Conservation (phyloP, 1,284 basidiomycete species). For the Leccinum huronense region DNA sequence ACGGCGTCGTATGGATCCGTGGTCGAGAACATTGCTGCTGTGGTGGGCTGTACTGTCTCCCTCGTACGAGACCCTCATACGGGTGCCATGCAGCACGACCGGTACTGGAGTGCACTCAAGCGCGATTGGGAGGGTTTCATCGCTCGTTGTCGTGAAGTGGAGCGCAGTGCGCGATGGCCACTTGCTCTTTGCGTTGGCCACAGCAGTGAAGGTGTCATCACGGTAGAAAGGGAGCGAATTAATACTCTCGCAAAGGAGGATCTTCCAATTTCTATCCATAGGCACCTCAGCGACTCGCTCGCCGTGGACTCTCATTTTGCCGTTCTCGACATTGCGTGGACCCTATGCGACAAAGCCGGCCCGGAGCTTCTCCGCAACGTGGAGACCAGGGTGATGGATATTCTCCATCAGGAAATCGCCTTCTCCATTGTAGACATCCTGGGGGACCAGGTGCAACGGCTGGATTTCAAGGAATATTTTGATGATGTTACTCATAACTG, state of each 20-base stretch:
- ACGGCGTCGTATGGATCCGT: conserved; percentile 61
- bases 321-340: conserved; percentile 60
- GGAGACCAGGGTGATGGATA: conserved; percentile 58
- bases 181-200: conserved; percentile 60
- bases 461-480: conserved; percentile 51
- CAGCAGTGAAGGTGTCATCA: conserved; percentile 50
- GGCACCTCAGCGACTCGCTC: conserved; percentile 43
- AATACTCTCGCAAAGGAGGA: conserved; percentile 66
- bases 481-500: conserved; percentile 60
- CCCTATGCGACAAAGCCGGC: conserved; percentile 55
- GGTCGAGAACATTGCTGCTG: conserved; percentile 74
- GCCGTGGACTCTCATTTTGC: conserved; percentile 49
- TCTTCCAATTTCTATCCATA: conserved; percentile 57
- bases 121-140: conserved; percentile 93
- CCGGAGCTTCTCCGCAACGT: conserved; percentile 53
- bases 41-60: conserved; percentile 84
- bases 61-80: conserved; percentile 74
- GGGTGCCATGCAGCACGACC: conserved; percentile 73
- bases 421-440: conserved; percentile 73
- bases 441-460: conserved; percentile 56
- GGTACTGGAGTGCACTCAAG: conserved; percentile 82
- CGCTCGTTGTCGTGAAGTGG: conserved; percentile 82
- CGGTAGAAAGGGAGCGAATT: conserved; percentile 78
- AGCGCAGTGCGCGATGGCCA: conserved; percentile 83
- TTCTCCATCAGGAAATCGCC: conserved; percentile 70